Conservation (phyloP, 495 filamentous ascomycete genomes). For the Podospora anserina region DNA sequence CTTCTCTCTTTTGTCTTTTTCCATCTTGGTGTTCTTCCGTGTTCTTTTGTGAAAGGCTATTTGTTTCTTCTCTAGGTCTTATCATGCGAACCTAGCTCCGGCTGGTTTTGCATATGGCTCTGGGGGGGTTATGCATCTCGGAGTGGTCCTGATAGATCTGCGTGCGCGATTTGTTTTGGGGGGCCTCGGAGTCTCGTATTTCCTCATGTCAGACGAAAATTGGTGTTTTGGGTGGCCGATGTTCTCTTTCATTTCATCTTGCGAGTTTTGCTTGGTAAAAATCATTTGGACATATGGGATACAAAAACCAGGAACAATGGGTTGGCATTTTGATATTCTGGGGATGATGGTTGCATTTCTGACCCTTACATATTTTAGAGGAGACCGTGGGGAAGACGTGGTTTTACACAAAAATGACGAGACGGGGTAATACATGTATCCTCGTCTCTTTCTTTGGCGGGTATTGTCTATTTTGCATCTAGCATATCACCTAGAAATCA, state of each 20-base stretch:
- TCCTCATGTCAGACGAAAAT: constrained; percentile 1
- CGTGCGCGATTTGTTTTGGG: neutral
- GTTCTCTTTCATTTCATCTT: neutral
- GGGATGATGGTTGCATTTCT: neutral
- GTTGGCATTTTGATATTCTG: constrained; percentile 3
- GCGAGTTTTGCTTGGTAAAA: neutral
- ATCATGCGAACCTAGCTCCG: neutral
- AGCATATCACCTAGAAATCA: neutral
- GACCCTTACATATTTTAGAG: neutral
- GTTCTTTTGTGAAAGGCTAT: neutral
- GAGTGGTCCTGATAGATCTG: constrained; percentile 9
- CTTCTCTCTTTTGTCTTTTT: neutral
- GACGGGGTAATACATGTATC: neutral
- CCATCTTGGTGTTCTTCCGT: neutral
- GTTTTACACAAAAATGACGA: neutral
- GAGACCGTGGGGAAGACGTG: neutral
- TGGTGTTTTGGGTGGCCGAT: constrained; percentile 4
- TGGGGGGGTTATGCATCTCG: constrained; percentile 2
- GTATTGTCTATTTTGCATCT: neutral
- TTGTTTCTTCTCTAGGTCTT: neutral
- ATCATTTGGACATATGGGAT: neutral
- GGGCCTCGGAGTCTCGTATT: neutral
- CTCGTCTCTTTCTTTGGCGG: too few species aligned
- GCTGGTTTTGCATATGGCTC: constrained; percentile 4
- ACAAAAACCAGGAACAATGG: neutral